Evolutionary conservation across 306 rosid genomes (phyloP), one percentile per base, ranked within the genome.

Genomic region (Trifolium fragiferum): DNA sequence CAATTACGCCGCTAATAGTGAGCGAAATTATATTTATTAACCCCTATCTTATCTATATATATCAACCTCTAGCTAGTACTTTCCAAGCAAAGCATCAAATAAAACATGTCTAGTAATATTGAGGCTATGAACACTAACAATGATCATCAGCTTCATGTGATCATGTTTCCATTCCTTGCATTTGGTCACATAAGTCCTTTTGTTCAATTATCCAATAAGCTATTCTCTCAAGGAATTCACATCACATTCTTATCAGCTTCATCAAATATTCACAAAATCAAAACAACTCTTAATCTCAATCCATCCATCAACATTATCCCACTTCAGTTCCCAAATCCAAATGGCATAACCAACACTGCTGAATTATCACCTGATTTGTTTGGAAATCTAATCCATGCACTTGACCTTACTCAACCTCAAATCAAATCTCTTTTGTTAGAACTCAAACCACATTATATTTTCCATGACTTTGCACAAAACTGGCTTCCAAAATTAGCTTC

Each of bases 121-220:
- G 21, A 68, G 10, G 18, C 8, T 5, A 0, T 43, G 30, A 37
- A 12, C 4, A 27, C 5, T 2, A 65, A 69, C 3, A 23, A 4
- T 9, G 32, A 21, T 8, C 0, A 66, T 1, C 54, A 71, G 4
- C 77, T 84, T 14, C 88, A 84, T 66, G 75, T 77, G 4, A 83
- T 80, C 0, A 84, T 87, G 86, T 84, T 84, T 35, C 91, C 92
- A 10, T 80, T 76, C 75, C 79, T 84, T 10, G 92, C 84, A 58
- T 88, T 86, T 64, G 89, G 87, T 33, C 90, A 87, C 59, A 79
- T 87, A 3, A 84, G 82, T 8, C 87, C 91, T 30, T 84, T 87
- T 55, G 81, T 80, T 13, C 87, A 84, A 57, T 70, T 87, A 9
- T 84, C 91, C 21, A 84, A 87, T 85, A 84, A 82, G 68, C 58